Percentiles rank a stretch among this genome's conserved stretches.
These are phyloP conservation scores for Mycena vulgaris DNA, from an alignment of 768 basidiomycete species.

Conservation along the genomic window DNA sequence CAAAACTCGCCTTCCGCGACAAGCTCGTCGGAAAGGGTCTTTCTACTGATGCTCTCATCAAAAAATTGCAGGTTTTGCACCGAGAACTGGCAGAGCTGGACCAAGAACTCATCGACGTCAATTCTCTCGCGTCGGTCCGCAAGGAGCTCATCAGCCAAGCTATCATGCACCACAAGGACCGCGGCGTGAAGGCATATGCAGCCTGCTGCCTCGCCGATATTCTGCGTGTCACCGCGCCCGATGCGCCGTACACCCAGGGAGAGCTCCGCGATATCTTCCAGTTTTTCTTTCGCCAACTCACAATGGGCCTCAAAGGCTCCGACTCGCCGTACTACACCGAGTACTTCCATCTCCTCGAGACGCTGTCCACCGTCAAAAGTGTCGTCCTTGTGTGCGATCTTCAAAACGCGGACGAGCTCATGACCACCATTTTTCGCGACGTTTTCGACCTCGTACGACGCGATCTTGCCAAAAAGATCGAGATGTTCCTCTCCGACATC, in stretches of 20 bases:
- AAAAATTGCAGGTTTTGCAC: slow-evolving; percentile 88
- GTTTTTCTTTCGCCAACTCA: slow-evolving; percentile 94
- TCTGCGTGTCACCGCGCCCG: slow-evolving; percentile 94
- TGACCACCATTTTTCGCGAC: slow-evolving; percentile 86
- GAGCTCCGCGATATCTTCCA: slow-evolving; percentile 97
- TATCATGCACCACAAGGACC: slow-evolving; percentile 94
- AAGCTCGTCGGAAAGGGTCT: slow-evolving; percentile 85
- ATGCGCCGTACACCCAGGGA: slow-evolving; percentile 92
- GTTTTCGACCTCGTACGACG: slow-evolving; percentile 87
- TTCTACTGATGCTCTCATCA: slow-evolving; percentile 86
- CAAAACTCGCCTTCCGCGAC: slow-evolving; percentile 84
- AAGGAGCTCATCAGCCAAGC: slow-evolving; percentile 86
- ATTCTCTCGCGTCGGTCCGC: slow-evolving; percentile 77
- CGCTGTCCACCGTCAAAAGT: slow-evolving; percentile 93
- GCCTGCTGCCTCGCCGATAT: slow-evolving; percentile 97
- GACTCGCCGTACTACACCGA: slow-evolving; percentile 92
- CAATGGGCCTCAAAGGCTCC: slow-evolving; percentile 77
- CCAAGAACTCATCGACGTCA: slow-evolving; percentile 87
- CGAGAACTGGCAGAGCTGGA: slow-evolving; percentile 85
- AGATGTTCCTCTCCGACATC: slow-evolving; percentile 91
- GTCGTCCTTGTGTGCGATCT: slow-evolving; percentile 95
- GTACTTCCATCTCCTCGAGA: slow-evolving; percentile 96
- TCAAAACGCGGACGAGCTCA: slow-evolving; percentile 87
- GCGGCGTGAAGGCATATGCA: slow-evolving; percentile 94
- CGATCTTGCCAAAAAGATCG: slow-evolving; percentile 82